Base-by-base conservation (phyloP, 768 basidiomycete genomes). In the Cyclocybe aegerita region DNA sequence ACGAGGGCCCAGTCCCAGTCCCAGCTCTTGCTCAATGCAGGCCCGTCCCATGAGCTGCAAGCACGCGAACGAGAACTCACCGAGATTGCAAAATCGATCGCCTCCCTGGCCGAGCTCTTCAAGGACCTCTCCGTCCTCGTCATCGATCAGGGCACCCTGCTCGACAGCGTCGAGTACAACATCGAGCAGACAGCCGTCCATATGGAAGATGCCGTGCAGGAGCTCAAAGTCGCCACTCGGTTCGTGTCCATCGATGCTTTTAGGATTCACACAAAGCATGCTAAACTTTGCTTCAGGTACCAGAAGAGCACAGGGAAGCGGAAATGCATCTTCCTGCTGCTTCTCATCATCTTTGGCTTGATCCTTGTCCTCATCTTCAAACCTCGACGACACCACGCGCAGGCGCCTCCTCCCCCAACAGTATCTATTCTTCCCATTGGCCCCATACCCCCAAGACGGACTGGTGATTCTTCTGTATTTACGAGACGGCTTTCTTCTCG, bases 111-210 rank as follows among this genome's bases (percentile, higher is more conserved):
- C 1, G 96, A 96, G 61, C 79, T 99, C 44, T 99, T 99, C 80
- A 93, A 96, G 61, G 97, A 99, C 65, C 77, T 99, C 40, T 90
- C 89, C 10, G 80, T 80, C 33, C 82, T 99, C 48, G 93, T 99
- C 52, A 98, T 98, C 55, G 97, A 98, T 70, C 97, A 99, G 63
- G 97, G 97, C 29, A 98, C 96, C 29, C 80, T 99, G 31, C 78
- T 98, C 48, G 97, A 98, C 70, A 93, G 92, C 34, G 81, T 98
- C 49, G 97, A 99, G 69, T 99, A 93, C 71, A 99, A 99, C 65
- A 90, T 99, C 46, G 93, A 98, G 67, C 87, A 90, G 67, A 91
- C 95, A 4, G 88, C 88, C 12, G 80, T 81, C 31, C 83, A 92
- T 45, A 78, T 95, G 65, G 70, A 85, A 48, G 90, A 90, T 39